Percentiles rank a stretch among this genome's conserved stretches.
Conservation (phyloP, 192 early-diverging fungal genomes). For the Chytriomyces hyalinus region DNA sequence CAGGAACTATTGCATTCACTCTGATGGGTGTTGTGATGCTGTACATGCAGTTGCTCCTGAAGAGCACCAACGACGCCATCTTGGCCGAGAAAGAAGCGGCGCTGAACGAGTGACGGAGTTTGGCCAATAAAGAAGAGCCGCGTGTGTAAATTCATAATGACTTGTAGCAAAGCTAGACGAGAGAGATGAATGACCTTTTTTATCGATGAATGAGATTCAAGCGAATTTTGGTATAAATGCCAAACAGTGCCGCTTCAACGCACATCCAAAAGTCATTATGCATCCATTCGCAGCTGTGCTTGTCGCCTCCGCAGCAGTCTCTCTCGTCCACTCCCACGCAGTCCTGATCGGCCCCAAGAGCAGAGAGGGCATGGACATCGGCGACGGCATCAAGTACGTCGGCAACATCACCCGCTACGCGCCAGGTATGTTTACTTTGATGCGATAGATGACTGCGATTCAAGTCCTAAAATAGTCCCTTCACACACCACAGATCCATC, state of each 20-base stretch:
- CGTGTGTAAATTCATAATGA: too few species aligned
- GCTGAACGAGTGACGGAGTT: constrained; percentile 1
- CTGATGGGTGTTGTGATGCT: constrained; percentile 32
- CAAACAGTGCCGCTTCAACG: too few species aligned
- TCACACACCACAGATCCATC: not conserved
- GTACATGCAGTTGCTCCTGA: constrained; percentile 16
- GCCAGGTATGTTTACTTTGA: constrained; percentile 20
- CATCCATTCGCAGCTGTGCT: not conserved
- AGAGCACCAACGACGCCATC: constrained; percentile 22
- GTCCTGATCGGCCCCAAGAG: not conserved
- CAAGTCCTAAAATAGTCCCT: too few species aligned
- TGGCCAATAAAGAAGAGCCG: too few species aligned
- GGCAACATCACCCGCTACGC: constrained; percentile 46
- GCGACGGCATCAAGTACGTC: constrained; percentile 39
- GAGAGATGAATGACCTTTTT: too few species aligned
- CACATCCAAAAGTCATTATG: too few species aligned
- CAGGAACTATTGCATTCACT: constrained; percentile 30
- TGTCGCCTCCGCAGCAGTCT: not conserved
- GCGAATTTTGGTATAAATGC: too few species aligned
- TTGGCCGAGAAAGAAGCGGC: constrained; percentile 19
- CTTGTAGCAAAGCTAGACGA: too few species aligned
- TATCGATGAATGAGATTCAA: too few species aligned
- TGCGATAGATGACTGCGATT: constrained; percentile 41
- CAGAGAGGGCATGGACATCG: constrained; percentile 41
- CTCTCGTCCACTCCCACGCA: not conserved